Percentiles rank a stretch among this genome's conserved stretches.
These are phyloP conservation scores for Moricandia moricandioides DNA, from an alignment of 345 rosid species.

Conservation along the genomic window DNA sequence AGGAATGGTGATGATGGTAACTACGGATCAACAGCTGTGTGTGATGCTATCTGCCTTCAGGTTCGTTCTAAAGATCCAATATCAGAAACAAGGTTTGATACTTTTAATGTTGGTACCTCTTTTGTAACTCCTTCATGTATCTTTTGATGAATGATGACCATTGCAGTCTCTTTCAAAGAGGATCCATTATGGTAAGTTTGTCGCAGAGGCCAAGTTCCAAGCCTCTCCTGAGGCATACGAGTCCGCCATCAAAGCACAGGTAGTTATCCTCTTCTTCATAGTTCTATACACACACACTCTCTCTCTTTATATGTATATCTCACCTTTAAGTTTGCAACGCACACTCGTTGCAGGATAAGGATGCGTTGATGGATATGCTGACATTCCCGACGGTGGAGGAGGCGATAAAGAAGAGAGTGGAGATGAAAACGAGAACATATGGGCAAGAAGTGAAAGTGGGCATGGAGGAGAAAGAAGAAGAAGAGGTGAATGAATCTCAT, in stretches of 20 bases:
- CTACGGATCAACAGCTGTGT: constrained; percentile 87
- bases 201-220: constrained; percentile 87
- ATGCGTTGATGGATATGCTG: constrained; percentile 52
- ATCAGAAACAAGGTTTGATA: not conserved
- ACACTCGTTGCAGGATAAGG: constrained; percentile 42
- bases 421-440: constrained; percentile 58
- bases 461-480: constrained; percentile 11
- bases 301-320: not conserved
- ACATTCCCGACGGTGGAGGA: constrained; percentile 61
- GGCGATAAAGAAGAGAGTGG: constrained; percentile 60
- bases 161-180: constrained; percentile 85
- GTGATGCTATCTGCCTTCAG: constrained; percentile 89
- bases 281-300: not conserved
- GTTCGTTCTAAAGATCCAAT: constrained; percentile 26
- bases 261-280: not conserved
- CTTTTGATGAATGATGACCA: no score
- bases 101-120: not conserved
- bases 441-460: constrained; percentile 49
- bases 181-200: constrained; percentile 91
- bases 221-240: constrained; percentile 62
- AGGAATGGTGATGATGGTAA: constrained; percentile 88
- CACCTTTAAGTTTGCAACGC: not conserved
- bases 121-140: no score
- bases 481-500: constrained; percentile 11
- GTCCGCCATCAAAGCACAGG: constrained; percentile 66